Conservation (phyloP, 192 early-diverging fungal species). For the Backusella sp. region DNA sequence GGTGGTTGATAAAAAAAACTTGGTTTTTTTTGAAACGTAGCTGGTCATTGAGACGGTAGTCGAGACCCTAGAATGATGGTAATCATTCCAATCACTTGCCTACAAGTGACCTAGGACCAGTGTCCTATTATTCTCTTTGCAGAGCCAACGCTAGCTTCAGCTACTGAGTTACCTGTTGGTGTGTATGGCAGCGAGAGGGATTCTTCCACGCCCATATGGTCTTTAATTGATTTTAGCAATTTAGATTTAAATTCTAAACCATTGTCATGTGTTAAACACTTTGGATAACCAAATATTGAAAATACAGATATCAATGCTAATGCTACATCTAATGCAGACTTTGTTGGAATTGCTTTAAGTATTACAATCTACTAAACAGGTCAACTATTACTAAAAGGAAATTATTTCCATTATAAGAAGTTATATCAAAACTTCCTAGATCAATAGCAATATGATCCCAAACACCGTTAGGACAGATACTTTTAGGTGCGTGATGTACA, state of each 20-base stretch:
- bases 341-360: background rate
- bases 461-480: background rate
- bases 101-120: too few species aligned
- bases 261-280: background rate
- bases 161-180: background rate
- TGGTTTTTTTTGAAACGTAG: too few species aligned
- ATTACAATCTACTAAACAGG: background rate
- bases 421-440: background rate
- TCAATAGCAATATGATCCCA: background rate
- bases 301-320: background rate
- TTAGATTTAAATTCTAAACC: background rate
- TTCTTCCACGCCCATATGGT: background rate
- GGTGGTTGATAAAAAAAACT: too few species aligned
- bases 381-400: slow-evolving; percentile 8
- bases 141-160: background rate
- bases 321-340: background rate
- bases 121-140: background rate
- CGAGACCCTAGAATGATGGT: too few species aligned
- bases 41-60: too few species aligned
- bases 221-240: background rate
- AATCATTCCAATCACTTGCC: too few species aligned
- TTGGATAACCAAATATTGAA: slow-evolving; percentile 9
- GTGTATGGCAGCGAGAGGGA: slow-evolving; percentile 5
- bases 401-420: slow-evolving; percentile 2
- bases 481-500: background rate